Base-by-base conservation (phyloP, 1,284 basidiomycete species). In the Fomitopsis palustris region DNA sequence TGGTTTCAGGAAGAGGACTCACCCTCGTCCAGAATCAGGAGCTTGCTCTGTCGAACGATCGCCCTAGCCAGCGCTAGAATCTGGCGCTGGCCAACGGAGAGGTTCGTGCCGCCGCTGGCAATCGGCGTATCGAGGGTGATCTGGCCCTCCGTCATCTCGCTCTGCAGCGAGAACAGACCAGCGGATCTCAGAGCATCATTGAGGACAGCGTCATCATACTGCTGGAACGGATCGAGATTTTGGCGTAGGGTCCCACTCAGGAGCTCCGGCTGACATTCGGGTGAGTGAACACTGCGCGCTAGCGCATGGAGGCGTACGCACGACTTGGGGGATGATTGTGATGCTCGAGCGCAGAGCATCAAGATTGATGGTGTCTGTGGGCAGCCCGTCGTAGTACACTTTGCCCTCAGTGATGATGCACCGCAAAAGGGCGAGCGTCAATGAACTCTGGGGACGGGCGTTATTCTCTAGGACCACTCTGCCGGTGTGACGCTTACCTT, bases 151-250 rank as follows among this genome's bases (percentile, higher is more conserved):
- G 82, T 80, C 35, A 70, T 71, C 64, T 84, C 80, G 78, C 63
- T 74, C 64, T 84, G 83, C 4, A 84, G 68, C 3, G 81, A 74
- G 66, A 78, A 82, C 2, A 88, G 70, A 0, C 84, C 84, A 3
- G 85, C 77, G 21, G 83, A 74, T 17, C 79, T 77, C 1, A 88
- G 70, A 1, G 85, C 82, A 58, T 75, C 75, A 60, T 85, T 84
- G 51, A 87, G 72, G 4, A 74, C 75, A 1, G 81, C 81, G 68
- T 94, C 92, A 55, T 91, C 87, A 67, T 86, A 79, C 67, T 88
- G 80, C 9, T 79, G 80, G 68, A 93, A 94, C 0, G 92, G 93
- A 69, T 89, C 87, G 12, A 90, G 70, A 67, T 87, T 87, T 57
- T 81, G 72, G 21, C 85, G 77, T n/a, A 88, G 70, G 0, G 80